Percentiles rank a stretch among this genome's conserved stretches.
Conservation (phyloP, 2,329 filamentous ascomycete species). For the Cryoendolithus antarcticus region DNA sequence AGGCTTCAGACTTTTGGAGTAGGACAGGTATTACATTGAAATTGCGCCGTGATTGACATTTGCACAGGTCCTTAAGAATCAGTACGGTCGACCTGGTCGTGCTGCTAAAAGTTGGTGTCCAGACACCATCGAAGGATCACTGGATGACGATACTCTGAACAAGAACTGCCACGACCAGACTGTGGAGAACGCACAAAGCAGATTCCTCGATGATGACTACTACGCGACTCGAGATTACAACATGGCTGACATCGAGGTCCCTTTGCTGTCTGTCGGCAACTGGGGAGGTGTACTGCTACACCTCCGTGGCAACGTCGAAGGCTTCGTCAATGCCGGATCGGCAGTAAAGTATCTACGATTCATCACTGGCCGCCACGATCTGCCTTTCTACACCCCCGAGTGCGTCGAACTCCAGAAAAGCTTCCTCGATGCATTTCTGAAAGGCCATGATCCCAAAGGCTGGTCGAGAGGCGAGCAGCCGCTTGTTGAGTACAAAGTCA, state of each 20-base stretch:
- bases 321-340: slow-evolving; percentile 51
- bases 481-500: slow-evolving; percentile 47
- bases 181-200: slow-evolving; percentile 36
- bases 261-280: slow-evolving; percentile 54
- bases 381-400: slow-evolving; percentile 60
- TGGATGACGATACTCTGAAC: slow-evolving; percentile 40
- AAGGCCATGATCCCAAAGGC: slow-evolving; percentile 50
- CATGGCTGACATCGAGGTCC: slow-evolving; percentile 54
- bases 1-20: too few species aligned
- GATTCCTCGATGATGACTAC: slow-evolving; percentile 51
- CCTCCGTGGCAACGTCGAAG: slow-evolving; percentile 56
- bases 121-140: slow-evolving; percentile 45
- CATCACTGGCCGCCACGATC: slow-evolving; percentile 57
- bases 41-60: too few species aligned
- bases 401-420: slow-evolving; percentile 55
- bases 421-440: slow-evolving; percentile 61
- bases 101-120: slow-evolving; percentile 40
- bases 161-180: slow-evolving; percentile 32
- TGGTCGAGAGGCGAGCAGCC: slow-evolving; percentile 50
- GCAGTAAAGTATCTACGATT: slow-evolving; percentile 57
- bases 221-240: slow-evolving; percentile 55
- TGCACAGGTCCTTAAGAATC: slow-evolving; percentile 50
- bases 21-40: too few species aligned
- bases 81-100: slow-evolving; percentile 44
- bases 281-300: slow-evolving; percentile 61